These are phyloP conservation scores for Kluyveromyces sp. DNA, from an alignment of 1,139 yeast genomes.

Conservation along the genomic window DNA sequence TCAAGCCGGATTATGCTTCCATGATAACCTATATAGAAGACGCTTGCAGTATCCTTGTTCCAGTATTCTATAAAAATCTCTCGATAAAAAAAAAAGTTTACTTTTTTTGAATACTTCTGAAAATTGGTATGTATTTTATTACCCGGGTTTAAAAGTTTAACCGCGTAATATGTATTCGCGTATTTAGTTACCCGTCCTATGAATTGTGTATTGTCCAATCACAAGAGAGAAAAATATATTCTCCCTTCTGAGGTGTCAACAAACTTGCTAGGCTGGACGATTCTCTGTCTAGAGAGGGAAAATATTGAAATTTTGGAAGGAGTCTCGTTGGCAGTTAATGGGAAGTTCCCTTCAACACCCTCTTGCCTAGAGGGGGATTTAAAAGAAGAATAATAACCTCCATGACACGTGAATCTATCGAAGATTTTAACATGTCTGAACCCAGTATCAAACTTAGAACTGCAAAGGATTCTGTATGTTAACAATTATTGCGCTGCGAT, in stretches of 20 bases:
- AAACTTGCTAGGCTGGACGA: constrained; percentile 1
- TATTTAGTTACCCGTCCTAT: not conserved
- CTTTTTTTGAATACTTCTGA: too few species aligned
- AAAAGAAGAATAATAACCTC: not conserved
- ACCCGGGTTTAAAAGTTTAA: too few species aligned
- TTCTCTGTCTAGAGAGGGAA: constrained; percentile 1
- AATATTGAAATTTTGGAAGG: constrained; percentile 1
- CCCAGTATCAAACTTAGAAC: constrained; percentile 25
- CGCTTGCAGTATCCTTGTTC: too few species aligned
- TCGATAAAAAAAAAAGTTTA: too few species aligned
- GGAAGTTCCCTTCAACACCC: not conserved
- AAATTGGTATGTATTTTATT: too few species aligned
- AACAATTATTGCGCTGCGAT: not conserved
- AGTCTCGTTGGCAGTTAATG: not conserved
- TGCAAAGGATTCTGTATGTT: constrained; percentile 30
- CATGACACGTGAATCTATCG: not conserved
- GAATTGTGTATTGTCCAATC: not conserved
- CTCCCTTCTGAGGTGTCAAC: not conserved
- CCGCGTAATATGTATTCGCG: too few species aligned
- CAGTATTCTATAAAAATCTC: too few species aligned
- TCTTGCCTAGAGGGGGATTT: not conserved
- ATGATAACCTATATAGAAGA: not conserved
- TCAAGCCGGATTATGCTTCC: too few species aligned
- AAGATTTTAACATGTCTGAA: constrained; percentile 15
- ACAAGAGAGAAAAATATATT: not conserved